Percentiles rank a stretch among this genome's conserved stretches.
phyloP scores from a whole-genome alignment of 768 basidiomycete species.

The Leccinum longicurvipes region DNA sequence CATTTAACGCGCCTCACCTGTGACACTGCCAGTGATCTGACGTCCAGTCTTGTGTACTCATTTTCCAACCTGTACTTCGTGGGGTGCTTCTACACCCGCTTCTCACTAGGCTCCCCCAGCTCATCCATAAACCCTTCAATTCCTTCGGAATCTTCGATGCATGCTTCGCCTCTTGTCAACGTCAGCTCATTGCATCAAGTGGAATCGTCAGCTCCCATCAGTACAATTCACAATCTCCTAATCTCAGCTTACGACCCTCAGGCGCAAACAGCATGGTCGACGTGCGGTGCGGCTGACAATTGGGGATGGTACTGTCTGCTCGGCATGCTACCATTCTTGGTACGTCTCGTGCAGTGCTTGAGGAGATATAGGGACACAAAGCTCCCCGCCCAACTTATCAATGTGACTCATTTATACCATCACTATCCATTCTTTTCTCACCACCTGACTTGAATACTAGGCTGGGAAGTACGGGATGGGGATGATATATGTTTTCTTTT shows the following conservation, averaged over 20 bases:
- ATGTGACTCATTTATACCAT: conserved; percentile 48
- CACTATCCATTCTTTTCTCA: not conserved
- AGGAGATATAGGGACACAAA: conserved; percentile 83
- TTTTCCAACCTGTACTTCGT: conserved; percentile 72
- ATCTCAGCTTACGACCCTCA: conserved; percentile 10
- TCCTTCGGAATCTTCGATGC: not conserved
- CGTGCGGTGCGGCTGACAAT: conserved; percentile 38
- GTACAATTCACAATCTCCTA: not conserved
- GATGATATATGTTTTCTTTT: conserved; percentile 62
- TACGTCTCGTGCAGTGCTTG: conserved; percentile 82
- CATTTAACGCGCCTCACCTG: conserved; percentile 5
- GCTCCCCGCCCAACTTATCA: conserved; percentile 76
- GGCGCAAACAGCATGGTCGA: conserved; percentile 48
- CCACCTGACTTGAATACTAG: conserved; percentile 38
- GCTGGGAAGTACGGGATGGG: conserved; percentile 80
- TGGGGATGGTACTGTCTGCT: conserved; percentile 67
- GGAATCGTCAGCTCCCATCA: not conserved
- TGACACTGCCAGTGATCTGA: conserved; percentile 61
- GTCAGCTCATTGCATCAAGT: not conserved
- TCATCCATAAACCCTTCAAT: not conserved
- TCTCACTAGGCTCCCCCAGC: not conserved
- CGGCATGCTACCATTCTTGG: conserved; percentile 62
- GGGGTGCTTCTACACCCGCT: conserved; percentile 61
- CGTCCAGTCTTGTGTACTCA: conserved; percentile 76
- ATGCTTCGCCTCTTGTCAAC: not conserved